Conservation (phyloP, 805 yeast genomes). For the Lipomyces yamadae region DNA sequence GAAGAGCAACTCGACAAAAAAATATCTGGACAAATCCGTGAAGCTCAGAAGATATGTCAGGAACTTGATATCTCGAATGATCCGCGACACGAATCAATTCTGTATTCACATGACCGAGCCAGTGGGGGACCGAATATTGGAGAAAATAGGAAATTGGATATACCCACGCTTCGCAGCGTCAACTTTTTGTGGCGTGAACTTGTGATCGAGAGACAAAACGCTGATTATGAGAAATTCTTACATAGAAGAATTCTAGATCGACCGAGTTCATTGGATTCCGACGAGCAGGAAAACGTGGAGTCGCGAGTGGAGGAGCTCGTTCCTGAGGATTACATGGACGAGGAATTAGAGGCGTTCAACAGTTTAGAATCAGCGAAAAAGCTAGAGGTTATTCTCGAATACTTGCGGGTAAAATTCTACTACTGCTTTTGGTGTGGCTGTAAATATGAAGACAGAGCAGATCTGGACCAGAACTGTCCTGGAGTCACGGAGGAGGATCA, state of each 20-base stretch:
- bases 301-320: slow-evolving; percentile 16
- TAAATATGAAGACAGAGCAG: slow-evolving; percentile 47
- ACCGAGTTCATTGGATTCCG: slow-evolving; percentile 4
- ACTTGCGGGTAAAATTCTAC: slow-evolving; percentile 49
- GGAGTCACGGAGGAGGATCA: slow-evolving; percentile 56
- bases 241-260: slow-evolving; percentile 26
- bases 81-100: slow-evolving; percentile 22
- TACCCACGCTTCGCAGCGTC: slow-evolving; percentile 16
- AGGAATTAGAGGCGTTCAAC: slow-evolving; percentile 46
- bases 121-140: neutral
- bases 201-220: slow-evolving; percentile 15
- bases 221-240: slow-evolving; percentile 11
- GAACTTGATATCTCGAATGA: slow-evolving; percentile 27
- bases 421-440: slow-evolving; percentile 61
- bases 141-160: neutral
- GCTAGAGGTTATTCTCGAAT: slow-evolving; percentile 47
- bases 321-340: slow-evolving; percentile 15
- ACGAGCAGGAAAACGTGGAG: slow-evolving; percentile 4
- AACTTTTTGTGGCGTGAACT: slow-evolving; percentile 32
- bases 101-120: slow-evolving; percentile 10
- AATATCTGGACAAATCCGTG: slow-evolving; percentile 27
- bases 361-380: slow-evolving; percentile 43
- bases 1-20: slow-evolving; percentile 29
- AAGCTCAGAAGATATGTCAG: slow-evolving; percentile 35
- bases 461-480: slow-evolving; percentile 55